Evolutionary conservation across 2,329 filamentous ascomycete species (phyloP), one percentile per base, ranked within the genome.

Genomic region (Colletotrichum plurivorum): DNA sequence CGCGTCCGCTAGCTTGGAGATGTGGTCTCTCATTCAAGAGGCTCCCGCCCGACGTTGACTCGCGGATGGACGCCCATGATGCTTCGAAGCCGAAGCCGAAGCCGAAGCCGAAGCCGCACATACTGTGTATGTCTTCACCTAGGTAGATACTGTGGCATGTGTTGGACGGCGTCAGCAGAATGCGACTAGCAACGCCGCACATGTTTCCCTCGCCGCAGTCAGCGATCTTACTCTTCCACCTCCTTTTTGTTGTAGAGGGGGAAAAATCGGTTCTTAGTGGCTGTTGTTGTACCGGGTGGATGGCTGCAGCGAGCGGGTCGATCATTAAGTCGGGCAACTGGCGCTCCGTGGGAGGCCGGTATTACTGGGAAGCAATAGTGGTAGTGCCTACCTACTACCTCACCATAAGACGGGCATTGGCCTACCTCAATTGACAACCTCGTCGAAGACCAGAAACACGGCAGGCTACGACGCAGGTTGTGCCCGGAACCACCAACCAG

Each of bases 371-470:
- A 25, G 22, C 22, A 25, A 25, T 25, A 25, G 22, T 5, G 4
- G 22, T 25, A 25, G 22, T 25, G 22, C 22, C 22, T 49, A 15
- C 39, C 10, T 56, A 59, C 48, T 20, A 25, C 22, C 22, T 25
- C 56, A 57, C 62, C 67, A 51, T 61, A 22, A 66, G 66, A 69
- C 66, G 55, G 66, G 18, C 62, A 59, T 36, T 36, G 8, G 31
- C 10, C 8, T 36, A 31, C 27, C 27, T 31, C 27, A 31, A 31
- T 31, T 31, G 27, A 36, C 31, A 36, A 36, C 31, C 31, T 36
- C 31, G 31, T 9, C 31, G 10, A 36, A 36, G 8, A 36, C 31
- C 31, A 36, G 31, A 36, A 36, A 8, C 31, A 36, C 31, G 3
- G 31, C 10, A 36, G 8, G 31, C 31, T 36, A 10, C 31, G 10